phyloP scores from a whole-genome alignment of 352 stramenopile genomes.

The Phytopythium montanum region DNA sequence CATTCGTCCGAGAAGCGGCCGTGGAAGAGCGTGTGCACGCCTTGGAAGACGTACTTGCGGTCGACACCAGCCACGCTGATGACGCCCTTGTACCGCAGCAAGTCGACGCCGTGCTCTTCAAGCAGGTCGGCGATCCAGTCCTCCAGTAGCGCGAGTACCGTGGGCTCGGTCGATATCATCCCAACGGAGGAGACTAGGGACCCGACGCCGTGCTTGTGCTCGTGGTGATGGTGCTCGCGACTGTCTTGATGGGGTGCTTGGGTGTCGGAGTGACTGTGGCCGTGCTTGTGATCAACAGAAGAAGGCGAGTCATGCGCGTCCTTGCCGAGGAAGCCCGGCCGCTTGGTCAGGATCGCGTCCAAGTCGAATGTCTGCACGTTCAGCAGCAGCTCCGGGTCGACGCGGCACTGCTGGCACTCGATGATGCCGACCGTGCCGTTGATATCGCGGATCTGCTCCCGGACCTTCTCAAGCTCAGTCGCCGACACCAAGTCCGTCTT shows the following conservation, averaged over 20 bases:
- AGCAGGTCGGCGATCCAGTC: conserved; percentile 96
- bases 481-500: conserved; percentile 93
- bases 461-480: conserved; percentile 57
- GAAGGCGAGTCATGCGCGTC: neutral
- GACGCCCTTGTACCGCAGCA: conserved; percentile 94
- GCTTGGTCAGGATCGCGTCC: conserved; percentile 43
- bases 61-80: conserved; percentile 91
- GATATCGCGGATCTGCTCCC: conserved; percentile 32
- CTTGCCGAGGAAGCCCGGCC: conserved; percentile 39
- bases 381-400: conserved; percentile 32
- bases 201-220: conserved; percentile 31
- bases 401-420: conserved; percentile 44
- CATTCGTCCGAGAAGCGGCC: conserved; percentile 86
- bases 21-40: conserved; percentile 96
- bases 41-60: conserved; percentile 95
- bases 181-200: conserved; percentile 45
- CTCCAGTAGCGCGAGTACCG: conserved; percentile 93
- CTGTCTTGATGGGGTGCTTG: neutral
- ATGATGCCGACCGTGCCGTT: conserved; percentile 46
- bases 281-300: neutral
- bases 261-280: conserved; percentile 4
- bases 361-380: conserved; percentile 49
- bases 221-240: conserved; percentile 14
- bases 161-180: conserved; percentile 29
- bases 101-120: conserved; percentile 81